These are phyloP conservation scores for Globisporangium paddicum DNA, from an alignment of 352 stramenopile species.

Conservation along the genomic window DNA sequence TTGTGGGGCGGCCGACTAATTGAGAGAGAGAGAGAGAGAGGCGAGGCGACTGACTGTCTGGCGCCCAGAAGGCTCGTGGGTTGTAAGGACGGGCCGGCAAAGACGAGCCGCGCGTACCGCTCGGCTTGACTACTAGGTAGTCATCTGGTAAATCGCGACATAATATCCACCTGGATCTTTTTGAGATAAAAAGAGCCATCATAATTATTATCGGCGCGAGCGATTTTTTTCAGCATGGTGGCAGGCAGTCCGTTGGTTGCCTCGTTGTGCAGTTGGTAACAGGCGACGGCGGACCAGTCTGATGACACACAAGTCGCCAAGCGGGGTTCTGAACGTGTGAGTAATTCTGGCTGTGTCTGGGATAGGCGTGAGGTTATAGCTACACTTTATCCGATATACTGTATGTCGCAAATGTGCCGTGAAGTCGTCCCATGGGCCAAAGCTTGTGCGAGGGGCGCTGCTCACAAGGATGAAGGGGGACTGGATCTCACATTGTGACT, in stretches of 20 bases:
- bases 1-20: conserved; percentile 1
- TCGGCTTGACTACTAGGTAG: background rate
- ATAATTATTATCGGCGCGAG: no score
- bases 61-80: background rate
- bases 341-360: background rate
- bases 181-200: background rate
- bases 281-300: background rate
- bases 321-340: background rate
- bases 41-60: background rate
- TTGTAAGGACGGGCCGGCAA: background rate
- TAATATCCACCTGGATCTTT: background rate
- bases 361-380: background rate
- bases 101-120: no score
- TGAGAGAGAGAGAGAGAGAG: background rate
- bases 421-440: background rate
- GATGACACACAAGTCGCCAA: no score
- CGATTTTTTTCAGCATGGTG: no score
- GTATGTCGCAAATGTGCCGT: background rate
- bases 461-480: background rate
- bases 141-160: background rate
- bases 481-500: no score
- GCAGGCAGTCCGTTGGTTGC: no score
- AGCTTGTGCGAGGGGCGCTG: background rate
- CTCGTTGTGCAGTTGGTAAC: no score
- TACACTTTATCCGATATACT: background rate